Evolutionary conservation across 495 filamentous ascomycete genomes (phyloP), one percentile per base, ranked within the genome.

Genomic region (Mytilinidion resinicola): DNA sequence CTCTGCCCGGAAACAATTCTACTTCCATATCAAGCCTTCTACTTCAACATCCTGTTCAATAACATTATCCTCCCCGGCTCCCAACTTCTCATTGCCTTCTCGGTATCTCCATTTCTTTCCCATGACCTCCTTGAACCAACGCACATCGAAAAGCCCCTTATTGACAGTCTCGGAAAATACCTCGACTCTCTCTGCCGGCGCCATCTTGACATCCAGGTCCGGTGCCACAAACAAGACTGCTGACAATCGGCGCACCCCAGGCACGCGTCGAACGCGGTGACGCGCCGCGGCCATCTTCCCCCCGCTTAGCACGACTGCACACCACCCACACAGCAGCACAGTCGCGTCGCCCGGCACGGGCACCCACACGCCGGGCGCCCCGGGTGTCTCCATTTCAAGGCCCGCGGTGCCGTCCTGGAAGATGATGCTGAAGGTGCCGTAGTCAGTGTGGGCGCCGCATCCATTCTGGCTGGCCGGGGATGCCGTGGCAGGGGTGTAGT

Each of bases 101-200:
- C 56, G 34, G 50, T 61, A 61, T 25, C 63, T 60, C 56, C 66
- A 68, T 53, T 59, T 56, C 56, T 66, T 66, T 30, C 64, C 61
- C 56, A 66, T 66, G 34, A 66, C 53, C 38, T 68, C 57, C 44
- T 68, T 68, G 48, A 66, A 66, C 33, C 41, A 46, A 51, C 46
- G 56, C 15, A 66, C 63, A 48, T 60, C 52, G 44, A 68, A 11
- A n/a, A 48, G 44, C 19, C 15, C 44, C 44, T 48, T 21, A 48
- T 48, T 48, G 12, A 48, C 44, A 20, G 3, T 21, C 44, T 48
- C 19, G 11, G 11, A 48, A 21, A 48, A 48, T 48, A 48, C 14
- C 15, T 48, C 15, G 19, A 48, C 44, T 48, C 15, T 48, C 30
- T 48, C 44, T 48, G 19, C 44, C 30, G 19, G 44, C 15, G 44